Conservation (phyloP, 1,284 basidiomycete species). For the Microbotryomycetes sp. region DNA sequence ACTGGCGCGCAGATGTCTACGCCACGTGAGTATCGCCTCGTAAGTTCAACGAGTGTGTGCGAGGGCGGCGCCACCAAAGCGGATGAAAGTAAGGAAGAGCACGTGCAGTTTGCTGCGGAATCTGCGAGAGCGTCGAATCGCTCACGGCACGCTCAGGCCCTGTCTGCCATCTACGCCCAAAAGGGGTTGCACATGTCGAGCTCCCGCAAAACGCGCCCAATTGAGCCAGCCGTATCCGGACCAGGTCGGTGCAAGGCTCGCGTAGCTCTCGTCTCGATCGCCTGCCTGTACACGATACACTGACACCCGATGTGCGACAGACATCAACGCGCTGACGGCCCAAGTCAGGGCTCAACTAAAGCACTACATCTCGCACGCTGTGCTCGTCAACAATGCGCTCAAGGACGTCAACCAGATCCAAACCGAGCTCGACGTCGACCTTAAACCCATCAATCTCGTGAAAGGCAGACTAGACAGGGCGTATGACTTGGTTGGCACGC, state of each 20-base stretch:
- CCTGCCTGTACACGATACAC: no score
- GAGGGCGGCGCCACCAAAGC: no score
- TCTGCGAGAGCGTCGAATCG: no score
- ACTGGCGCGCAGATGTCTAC: no score
- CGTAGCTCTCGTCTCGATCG: no score
- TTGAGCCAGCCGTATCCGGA: background rate
- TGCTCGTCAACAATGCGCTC: conserved; percentile 10
- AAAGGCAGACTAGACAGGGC: conserved; percentile 8
- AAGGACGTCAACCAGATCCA: conserved; percentile 27
- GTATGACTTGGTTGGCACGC: conserved; percentile 12
- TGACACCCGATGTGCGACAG: background rate
- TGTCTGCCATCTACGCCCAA: background rate
- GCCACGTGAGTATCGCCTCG: no score
- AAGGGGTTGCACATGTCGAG: background rate
- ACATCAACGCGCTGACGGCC: conserved; percentile 7
- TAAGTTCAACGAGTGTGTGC: no score
- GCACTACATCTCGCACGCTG: conserved; percentile 9
- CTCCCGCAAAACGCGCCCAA: background rate
- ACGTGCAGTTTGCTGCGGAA: no score
- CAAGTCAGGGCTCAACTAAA: conserved; percentile 15
- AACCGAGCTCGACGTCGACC: conserved; percentile 16
- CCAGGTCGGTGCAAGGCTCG: no score
- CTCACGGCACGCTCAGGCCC: no score
- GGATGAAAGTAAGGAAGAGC: no score
- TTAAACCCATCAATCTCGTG: conserved; percentile 8